Evolutionary conservation across 2,329 filamentous ascomycete genomes (phyloP).

Genomic region (Celoporthe dispersa): DNA sequence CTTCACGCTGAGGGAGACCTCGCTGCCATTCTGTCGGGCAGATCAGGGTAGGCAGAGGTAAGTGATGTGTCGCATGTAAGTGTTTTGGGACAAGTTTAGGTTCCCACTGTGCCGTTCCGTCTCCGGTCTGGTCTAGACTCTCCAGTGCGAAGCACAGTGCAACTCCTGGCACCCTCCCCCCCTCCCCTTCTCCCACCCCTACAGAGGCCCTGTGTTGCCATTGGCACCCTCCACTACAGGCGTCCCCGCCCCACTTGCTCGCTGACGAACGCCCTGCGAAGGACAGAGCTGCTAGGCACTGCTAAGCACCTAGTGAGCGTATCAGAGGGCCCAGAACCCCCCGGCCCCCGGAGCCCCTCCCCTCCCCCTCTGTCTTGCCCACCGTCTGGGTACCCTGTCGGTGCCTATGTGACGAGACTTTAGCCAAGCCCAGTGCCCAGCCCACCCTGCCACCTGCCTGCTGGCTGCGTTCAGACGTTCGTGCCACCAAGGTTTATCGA

Average conservation of each 20-base stretch:
- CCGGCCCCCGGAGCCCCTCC: not conserved
- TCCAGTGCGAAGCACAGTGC: not conserved
- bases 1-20: not conserved
- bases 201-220: not conserved
- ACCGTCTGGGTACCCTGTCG: not conserved
- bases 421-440: not conserved
- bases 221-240: not conserved
- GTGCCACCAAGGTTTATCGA: not conserved
- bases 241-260: not conserved
- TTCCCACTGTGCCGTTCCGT: not conserved
- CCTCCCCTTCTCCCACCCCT: not conserved
- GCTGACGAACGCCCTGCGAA: constrained; percentile 2
- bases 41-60: not conserved
- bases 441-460: not conserved
- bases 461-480: constrained; percentile 2
- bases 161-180: not conserved
- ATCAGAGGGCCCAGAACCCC: not conserved
- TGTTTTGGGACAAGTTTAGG: not conserved
- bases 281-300: not conserved
- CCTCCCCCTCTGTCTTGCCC: not conserved
- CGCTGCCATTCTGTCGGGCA: not conserved
- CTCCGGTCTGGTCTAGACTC: constrained; percentile 12
- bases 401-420: not conserved
- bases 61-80: not conserved
- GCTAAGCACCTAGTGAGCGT: not conserved